Evolutionary conservation across 352 stramenopile species (phyloP).

Genomic region (Pythium periplocum): DNA sequence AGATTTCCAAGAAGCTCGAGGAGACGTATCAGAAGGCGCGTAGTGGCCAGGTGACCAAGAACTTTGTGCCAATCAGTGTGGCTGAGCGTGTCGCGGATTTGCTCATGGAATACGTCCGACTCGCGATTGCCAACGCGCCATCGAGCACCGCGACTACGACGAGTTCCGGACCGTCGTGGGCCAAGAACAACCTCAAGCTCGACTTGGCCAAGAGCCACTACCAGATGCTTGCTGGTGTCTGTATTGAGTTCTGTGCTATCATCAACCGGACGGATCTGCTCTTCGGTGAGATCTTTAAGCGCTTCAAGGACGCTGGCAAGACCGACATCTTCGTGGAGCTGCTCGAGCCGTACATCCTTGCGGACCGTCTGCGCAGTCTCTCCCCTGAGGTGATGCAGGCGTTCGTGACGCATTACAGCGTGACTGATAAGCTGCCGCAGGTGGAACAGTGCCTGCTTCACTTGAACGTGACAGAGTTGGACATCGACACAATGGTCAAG

Average conservation of each 20-base stretch:
- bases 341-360: slow-evolving; percentile 93
- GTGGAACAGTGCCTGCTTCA: slow-evolving; percentile 94
- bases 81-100: slow-evolving; percentile 84
- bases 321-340: slow-evolving; percentile 91
- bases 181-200: slow-evolving; percentile 71
- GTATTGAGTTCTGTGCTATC: slow-evolving; percentile 93
- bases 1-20: slow-evolving; percentile 82
- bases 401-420: slow-evolving; percentile 91
- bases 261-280: slow-evolving; percentile 81
- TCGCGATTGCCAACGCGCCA: slow-evolving; percentile 82
- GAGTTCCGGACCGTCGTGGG: slow-evolving; percentile 23
- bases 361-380: slow-evolving; percentile 89
- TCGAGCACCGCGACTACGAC: slow-evolving; percentile 16
- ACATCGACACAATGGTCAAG: slow-evolving; percentile 93
- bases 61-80: slow-evolving; percentile 87
- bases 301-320: slow-evolving; percentile 79
- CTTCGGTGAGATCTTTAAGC: slow-evolving; percentile 85
- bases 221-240: slow-evolving; percentile 95
- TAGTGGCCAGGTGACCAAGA: slow-evolving; percentile 79
- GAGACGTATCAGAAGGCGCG: slow-evolving; percentile 81
- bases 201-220: slow-evolving; percentile 93
- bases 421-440: slow-evolving; percentile 79
- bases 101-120: slow-evolving; percentile 86
- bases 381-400: slow-evolving; percentile 90
- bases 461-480: slow-evolving; percentile 91